These are phyloP conservation scores for Carallia pectinifolia DNA, from an alignment of 345 rosid species.

Conservation along the genomic window DNA sequence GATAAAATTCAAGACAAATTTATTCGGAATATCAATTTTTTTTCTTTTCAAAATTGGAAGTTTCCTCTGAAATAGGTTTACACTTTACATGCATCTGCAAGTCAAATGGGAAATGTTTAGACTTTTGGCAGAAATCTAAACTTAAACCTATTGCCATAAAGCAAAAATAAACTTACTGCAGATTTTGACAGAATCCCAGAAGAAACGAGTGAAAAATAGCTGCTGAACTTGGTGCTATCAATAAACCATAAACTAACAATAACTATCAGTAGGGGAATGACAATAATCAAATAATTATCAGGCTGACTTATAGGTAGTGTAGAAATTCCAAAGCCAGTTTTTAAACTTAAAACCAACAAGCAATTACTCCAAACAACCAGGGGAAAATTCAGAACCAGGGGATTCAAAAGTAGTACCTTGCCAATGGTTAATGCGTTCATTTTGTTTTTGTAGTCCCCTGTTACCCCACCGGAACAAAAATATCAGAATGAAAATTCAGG, in stretches of 20 bases:
- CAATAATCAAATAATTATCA: neutral
- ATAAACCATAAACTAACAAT: neutral
- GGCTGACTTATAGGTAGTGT: neutral
- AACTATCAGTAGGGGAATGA: neutral
- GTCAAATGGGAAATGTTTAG: constrained; percentile 19
- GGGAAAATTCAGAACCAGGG: neutral
- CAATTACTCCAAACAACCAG: neutral
- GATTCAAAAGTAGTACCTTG: constrained; percentile 49
- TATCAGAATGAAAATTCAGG: constrained; percentile 81
- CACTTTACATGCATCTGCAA: constrained; percentile 82
- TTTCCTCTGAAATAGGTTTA: constrained; percentile 73
- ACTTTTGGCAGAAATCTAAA: constrained; percentile 6
- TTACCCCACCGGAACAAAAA: constrained; percentile 95
- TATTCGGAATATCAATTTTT: too few species aligned
- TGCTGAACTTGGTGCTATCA: constrained; percentile 37
- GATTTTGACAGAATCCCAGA: constrained; percentile 91
- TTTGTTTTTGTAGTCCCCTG: constrained; percentile 74
- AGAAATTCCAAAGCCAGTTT: neutral
- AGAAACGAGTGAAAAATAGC: constrained; percentile 91
- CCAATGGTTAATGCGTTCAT: constrained; percentile 67
- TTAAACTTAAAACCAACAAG: neutral
- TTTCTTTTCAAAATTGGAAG: constrained; percentile 53
- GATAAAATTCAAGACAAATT: too few species aligned
- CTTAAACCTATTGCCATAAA: neutral
- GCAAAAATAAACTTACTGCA: constrained; percentile 45